Percentiles rank a stretch among this genome's conserved stretches.
Evolutionary conservation across 352 stramenopile species (phyloP).

Genomic region (Phytophthora tubulina): DNA sequence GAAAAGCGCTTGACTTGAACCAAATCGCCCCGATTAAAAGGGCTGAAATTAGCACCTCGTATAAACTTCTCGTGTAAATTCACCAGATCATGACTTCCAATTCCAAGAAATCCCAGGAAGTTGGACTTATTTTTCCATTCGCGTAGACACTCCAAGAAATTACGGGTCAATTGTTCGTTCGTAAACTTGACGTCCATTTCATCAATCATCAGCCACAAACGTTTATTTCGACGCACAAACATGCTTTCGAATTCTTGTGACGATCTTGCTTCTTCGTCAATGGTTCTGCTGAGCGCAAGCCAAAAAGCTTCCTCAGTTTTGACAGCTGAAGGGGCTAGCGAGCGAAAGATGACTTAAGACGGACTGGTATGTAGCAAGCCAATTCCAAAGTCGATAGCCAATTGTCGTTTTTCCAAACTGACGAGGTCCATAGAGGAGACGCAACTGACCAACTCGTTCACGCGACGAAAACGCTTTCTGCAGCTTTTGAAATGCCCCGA

Average conservation of each 20-base stretch:
- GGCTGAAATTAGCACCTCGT: constrained; percentile 1
- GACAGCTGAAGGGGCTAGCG: neutral
- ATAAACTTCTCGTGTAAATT: constrained; percentile 7
- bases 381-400: constrained; percentile 21
- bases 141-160: constrained; percentile 26
- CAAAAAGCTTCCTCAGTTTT: constrained; percentile 11
- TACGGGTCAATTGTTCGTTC: constrained; percentile 27
- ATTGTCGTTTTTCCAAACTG: constrained; percentile 41
- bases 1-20: constrained; percentile 30
- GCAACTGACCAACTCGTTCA: constrained; percentile 3
- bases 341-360: neutral
- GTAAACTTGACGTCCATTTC: constrained; percentile 31
- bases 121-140: constrained; percentile 21
- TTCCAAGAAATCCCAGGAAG: constrained; percentile 39
- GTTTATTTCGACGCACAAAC: neutral
- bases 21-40: constrained; percentile 27
- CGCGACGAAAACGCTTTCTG: neutral
- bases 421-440: constrained; percentile 32
- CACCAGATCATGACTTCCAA: constrained; percentile 36
- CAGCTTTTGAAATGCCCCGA: neutral
- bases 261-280: neutral
- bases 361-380: constrained; percentile 11
- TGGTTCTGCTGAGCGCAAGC: neutral
- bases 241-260: neutral
- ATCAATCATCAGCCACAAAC: constrained; percentile 19